Percentiles rank a stretch among this genome's conserved stretches.
Conservation (phyloP, 805 yeast species). For the Zygosaccharomyces siamensis region DNA sequence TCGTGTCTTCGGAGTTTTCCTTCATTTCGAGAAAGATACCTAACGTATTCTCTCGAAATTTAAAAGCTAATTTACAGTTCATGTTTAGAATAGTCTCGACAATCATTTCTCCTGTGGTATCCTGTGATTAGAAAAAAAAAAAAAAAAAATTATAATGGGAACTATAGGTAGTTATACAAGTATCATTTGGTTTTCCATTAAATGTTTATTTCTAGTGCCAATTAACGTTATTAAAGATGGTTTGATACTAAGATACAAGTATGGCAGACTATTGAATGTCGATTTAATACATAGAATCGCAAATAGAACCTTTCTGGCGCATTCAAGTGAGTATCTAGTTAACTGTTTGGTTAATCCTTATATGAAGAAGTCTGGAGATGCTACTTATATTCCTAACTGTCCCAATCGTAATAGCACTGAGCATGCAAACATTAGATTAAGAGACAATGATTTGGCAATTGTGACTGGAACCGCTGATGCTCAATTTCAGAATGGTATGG, state of each 20-base stretch:
- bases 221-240: slow-evolving; percentile 1
- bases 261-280: background rate
- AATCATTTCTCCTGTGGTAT: too few relatives aligned
- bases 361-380: background rate
- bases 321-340: slow-evolving; percentile 3
- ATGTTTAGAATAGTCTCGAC: too few relatives aligned
- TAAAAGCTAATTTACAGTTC: too few relatives aligned
- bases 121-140: too few relatives aligned
- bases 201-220: background rate
- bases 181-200: background rate
- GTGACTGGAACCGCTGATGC: slow-evolving; percentile 1
- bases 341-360: background rate
- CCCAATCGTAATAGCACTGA: background rate
- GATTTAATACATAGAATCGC: slow-evolving; percentile 10
- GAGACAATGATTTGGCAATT: slow-evolving; percentile 1
- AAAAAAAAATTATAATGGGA: background rate
- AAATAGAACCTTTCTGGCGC: slow-evolving; percentile 16
- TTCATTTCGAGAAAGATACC: too few relatives aligned
- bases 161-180: background rate
- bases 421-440: background rate
- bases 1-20: too few relatives aligned
- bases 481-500: background rate
- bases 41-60: too few relatives aligned
- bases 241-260: background rate
- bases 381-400: background rate